Evolutionary conservation across 768 basidiomycete species (phyloP).

Genomic region (Podaxis carcinomalis): DNA sequence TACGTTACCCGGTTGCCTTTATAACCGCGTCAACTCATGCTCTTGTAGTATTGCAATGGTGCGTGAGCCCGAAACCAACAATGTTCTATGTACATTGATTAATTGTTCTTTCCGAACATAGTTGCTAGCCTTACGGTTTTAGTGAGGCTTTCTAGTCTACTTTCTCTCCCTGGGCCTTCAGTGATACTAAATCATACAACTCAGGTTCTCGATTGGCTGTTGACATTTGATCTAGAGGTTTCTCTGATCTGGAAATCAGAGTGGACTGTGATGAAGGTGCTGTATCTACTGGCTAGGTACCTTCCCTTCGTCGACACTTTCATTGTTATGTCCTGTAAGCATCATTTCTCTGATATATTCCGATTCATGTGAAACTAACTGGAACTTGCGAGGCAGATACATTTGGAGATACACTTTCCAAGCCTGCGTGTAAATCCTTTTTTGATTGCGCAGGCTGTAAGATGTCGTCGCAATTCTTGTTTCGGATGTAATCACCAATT

Average conservation of each 20-base stretch:
- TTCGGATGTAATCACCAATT: too few species aligned
- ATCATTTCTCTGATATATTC: background rate
- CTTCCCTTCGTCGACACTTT: conserved; percentile 19
- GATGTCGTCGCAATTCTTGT: too few species aligned
- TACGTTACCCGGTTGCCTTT: too few species aligned
- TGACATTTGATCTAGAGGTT: conserved; percentile 20
- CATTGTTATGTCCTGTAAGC: conserved; percentile 15
- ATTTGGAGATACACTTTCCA: too few species aligned
- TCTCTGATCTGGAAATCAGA: conserved; percentile 19
- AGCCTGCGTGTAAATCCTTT: too few species aligned
- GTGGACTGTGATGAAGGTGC: conserved; percentile 19
- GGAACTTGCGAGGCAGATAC: too few species aligned
- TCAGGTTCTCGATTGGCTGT: conserved; percentile 16
- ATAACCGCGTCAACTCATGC: too few species aligned
- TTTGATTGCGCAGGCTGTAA: too few species aligned
- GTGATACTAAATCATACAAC: background rate
- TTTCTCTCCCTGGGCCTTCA: background rate
- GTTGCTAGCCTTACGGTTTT: background rate
- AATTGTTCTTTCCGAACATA: background rate
- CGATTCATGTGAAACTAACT: too few species aligned
- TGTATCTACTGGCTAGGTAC: conserved; percentile 24
- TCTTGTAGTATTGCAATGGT: too few species aligned
- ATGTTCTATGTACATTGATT: too few species aligned
- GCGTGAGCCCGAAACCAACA: too few species aligned
- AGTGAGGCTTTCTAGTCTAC: background rate